A percentile compares a stretch with the other conserved stretches of the same genome.
These are phyloP conservation scores for Penicillium fuscoglaucum DNA, from an alignment of 2,329 filamentous ascomycete genomes.

Conservation along the genomic window DNA sequence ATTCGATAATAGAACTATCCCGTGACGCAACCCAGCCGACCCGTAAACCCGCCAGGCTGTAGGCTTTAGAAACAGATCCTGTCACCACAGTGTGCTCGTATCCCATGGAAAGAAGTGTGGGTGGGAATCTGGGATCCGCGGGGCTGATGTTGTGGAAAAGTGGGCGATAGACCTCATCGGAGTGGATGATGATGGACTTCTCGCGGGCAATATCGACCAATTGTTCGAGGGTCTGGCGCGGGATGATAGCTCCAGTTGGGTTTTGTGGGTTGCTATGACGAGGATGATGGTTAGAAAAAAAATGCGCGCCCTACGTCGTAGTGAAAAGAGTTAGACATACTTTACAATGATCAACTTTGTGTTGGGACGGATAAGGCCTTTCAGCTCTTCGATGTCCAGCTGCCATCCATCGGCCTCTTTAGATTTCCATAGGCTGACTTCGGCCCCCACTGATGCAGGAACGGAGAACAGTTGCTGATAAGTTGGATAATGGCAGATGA, in stretches of 20 bases:
- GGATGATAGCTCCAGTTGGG: constrained; percentile 62
- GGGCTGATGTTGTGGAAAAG: constrained; percentile 70
- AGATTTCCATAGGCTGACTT: constrained; percentile 75
- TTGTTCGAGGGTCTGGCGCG: constrained; percentile 58
- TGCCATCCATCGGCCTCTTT: constrained; percentile 64
- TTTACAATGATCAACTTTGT: constrained; percentile 64
- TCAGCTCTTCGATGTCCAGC: constrained; percentile 66
- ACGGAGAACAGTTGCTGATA: constrained; percentile 82
- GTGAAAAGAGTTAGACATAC: constrained; percentile 22
- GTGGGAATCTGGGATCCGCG: constrained; percentile 57
- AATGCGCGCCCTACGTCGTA: no score
- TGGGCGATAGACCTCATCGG: constrained; percentile 81
- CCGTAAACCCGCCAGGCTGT: constrained; percentile 76
- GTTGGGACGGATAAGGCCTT: constrained; percentile 56
- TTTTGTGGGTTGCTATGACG: constrained; percentile 72
- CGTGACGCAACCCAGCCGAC: constrained; percentile 79
- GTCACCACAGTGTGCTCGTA: constrained; percentile 72
- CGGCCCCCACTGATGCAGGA: constrained; percentile 70
- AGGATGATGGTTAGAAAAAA: neutral
- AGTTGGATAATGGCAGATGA: constrained; percentile 81
- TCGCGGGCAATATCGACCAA: constrained; percentile 65
- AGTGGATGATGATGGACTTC: constrained; percentile 66
- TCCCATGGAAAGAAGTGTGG: constrained; percentile 69
- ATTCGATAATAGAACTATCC: constrained; percentile 61
- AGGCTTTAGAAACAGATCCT: constrained; percentile 83